Base-by-base conservation (phyloP, 306 rosid species). In the Sphenostylis stenocarpa region DNA sequence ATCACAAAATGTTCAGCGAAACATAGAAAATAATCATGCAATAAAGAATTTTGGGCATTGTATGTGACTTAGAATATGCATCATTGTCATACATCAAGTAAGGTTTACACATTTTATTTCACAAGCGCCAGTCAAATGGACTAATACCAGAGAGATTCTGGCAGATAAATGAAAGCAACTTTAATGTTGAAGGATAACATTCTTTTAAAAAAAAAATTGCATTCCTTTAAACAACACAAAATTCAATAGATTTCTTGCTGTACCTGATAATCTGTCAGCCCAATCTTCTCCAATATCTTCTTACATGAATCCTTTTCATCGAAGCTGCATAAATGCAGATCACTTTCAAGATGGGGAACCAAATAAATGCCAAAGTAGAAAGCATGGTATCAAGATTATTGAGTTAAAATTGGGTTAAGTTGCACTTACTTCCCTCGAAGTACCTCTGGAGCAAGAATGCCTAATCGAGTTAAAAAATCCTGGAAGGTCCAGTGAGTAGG, bases 201-300 rank as follows among this genome's bases (percentile, higher is more conserved):
- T n/a, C 49, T 29, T 64, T 47, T 57, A 8, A 38, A 38, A 36
- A 38, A 8, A 38, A 7, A 38, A 38, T 38, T 65, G 28, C 17
- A 64, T 33, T 41, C 43, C 10, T 49, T 23, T 24, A 63, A 31
- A 44, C 60, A 64, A 47, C 15, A 49, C 53, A 62, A 72, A 75
- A 61, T 48, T 66, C 33, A 56, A 67, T 44, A 31, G 17, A 38
- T 60, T 76, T 82, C 33, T 29, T 62, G 81, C 84, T 73, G 83
- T 84, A 92, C 98, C 98, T 90, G 98, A 84, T 89, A 95, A 81
- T 65, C 96, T 70, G 80, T 78, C 58, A 90, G 86, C 63, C 96
- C 93, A 80, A 78, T 70, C 86, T 92, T 92, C 87, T 85, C 88
- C 84, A 92, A 72, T 82, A 94, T 81, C 85, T 17, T 85, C 80